Base-by-base conservation (phyloP, 2,329 filamentous ascomycete species). In the Venturia asperata region DNA sequence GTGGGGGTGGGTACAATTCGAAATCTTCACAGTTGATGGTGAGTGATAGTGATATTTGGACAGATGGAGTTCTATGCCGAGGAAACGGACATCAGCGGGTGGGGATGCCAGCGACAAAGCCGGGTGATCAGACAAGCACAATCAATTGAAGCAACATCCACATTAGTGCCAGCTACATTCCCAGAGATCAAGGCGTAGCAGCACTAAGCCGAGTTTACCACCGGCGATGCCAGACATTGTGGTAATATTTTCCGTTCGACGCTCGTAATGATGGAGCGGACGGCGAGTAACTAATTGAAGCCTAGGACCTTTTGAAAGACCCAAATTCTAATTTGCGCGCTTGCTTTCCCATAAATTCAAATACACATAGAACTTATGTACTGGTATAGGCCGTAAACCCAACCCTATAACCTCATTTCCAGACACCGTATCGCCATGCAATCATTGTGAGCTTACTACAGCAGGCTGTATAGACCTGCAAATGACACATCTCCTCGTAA, bases 401-500 rank as follows among this genome's bases (percentile, higher is more conserved):
- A 58, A 58, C 19, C 52, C 52, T 27, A 37, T 37, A 58, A 15
- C 30, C 47, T 17, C 27, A 58, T 37, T 58, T 27, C 52, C n/a
- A 24, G 52, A 58, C 52, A 58, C 52, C 52, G 52, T 37, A 37
- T 58, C 52, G 52, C 52, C 52, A 58, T 58, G 52, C 52, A 58
- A 37, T 37, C 30, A 34, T 56, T 24, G 17, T 56, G 27, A 58
- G 52, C 27, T 58, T 58, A 58, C 52, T 58, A 58, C 30, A 58
- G 52, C 52, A 58, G 52, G 30, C 52, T 58, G 52, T 21, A 37
- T 3, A 58, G 30, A 58, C 52, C 52, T 58, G 52, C 30, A 15
- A 55, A 37, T 39, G 52, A 58, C 27, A 34, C 19, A 19, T 58
- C 30, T 37, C 52, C 5, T 58, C 52, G 52, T 21, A 37, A 37